A percentile compares a stretch with the other conserved stretches of the same genome.
Conservation (phyloP, 164 flowering plant species). For the Piper betle region DNA sequence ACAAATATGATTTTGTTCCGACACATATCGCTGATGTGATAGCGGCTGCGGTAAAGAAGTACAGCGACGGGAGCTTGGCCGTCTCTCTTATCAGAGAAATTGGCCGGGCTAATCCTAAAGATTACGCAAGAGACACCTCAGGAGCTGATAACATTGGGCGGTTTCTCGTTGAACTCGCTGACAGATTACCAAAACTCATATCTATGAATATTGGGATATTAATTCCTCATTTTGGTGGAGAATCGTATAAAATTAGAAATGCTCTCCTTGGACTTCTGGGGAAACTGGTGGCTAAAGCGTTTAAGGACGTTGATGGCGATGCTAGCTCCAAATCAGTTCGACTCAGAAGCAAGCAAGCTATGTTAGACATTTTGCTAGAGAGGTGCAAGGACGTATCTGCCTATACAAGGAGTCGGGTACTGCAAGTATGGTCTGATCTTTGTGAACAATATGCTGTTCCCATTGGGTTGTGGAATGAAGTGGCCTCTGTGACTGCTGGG, state of each 20-base stretch:
- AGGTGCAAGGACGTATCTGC: slow-evolving; percentile 92
- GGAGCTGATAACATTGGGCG: slow-evolving; percentile 96
- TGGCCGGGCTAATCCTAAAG: slow-evolving; percentile 78
- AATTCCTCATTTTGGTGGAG: slow-evolving; percentile 94
- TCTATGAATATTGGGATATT: slow-evolving; percentile 73
- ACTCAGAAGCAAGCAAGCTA: slow-evolving; percentile 86
- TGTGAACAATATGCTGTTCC: slow-evolving; percentile 90
- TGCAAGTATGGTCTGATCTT: slow-evolving; percentile 96
- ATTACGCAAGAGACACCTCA: slow-evolving; percentile 66
- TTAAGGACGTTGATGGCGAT: slow-evolving; percentile 74
- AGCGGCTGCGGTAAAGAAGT: slow-evolving; percentile 70
- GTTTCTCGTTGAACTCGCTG: slow-evolving; percentile 88
- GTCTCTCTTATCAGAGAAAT: slow-evolving; percentile 64
- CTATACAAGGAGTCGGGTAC: slow-evolving; percentile 90
- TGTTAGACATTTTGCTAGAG: slow-evolving; percentile 88
- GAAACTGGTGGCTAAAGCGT: slow-evolving; percentile 74
- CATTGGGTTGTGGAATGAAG: slow-evolving; percentile 95
- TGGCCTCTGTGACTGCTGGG: slow-evolving; percentile 80
- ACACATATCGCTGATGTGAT: slow-evolving; percentile 69
- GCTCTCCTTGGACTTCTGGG: slow-evolving; percentile 89
- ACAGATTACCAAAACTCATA: slow-evolving; percentile 65
- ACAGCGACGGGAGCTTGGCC: slow-evolving; percentile 76
- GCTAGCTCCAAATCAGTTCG: slow-evolving; percentile 62
- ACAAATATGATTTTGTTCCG: slow-evolving; percentile 68
- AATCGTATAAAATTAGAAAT: slow-evolving; percentile 93